phyloP scores from a whole-genome alignment of 352 stramenopile species.

The Phytophthora meadii region DNA sequence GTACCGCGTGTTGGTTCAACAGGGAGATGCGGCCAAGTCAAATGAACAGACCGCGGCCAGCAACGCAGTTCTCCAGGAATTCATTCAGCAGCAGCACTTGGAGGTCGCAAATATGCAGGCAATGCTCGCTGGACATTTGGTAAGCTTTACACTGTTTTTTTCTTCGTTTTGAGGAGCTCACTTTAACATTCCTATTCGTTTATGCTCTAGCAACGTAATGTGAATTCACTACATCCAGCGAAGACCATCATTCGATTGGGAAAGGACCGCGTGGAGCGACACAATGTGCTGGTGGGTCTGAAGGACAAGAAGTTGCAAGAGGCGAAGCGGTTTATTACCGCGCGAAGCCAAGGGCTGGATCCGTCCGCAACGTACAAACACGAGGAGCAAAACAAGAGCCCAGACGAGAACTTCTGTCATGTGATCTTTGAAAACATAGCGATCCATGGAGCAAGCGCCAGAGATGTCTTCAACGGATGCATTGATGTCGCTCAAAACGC shows the following conservation, averaged over 20 bases:
- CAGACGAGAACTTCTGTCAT: constrained; percentile 42
- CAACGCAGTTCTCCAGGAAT: constrained; percentile 36
- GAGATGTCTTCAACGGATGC: constrained; percentile 46
- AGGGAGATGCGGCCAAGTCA: constrained; percentile 37
- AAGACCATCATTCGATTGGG: constrained; percentile 31
- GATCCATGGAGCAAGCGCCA: constrained; percentile 30
- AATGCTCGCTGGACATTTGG: constrained; percentile 23
- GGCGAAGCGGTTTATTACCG: constrained; percentile 37
- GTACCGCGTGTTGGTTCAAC: constrained; percentile 37
- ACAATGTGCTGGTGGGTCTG: constrained; percentile 27
- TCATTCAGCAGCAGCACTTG: constrained; percentile 37
- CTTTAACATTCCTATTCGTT: neutral
- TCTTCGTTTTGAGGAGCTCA: neutral
- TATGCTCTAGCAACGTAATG: constrained; percentile 21
- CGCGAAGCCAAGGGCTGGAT: constrained; percentile 34
- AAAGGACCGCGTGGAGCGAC: constrained; percentile 31
- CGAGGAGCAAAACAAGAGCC: constrained; percentile 41
- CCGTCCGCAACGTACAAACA: constrained; percentile 22
- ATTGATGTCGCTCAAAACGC: constrained; percentile 51
- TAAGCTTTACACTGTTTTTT: neutral
- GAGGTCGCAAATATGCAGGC: constrained; percentile 33
- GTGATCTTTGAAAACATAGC: constrained; percentile 42
- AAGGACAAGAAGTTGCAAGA: constrained; percentile 37
- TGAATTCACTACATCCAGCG: constrained; percentile 15
- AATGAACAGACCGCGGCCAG: constrained; percentile 16